These are phyloP conservation scores for Pseudomonodictys pantanalensis DNA, from an alignment of 495 filamentous ascomycete species.

Conservation along the genomic window DNA sequence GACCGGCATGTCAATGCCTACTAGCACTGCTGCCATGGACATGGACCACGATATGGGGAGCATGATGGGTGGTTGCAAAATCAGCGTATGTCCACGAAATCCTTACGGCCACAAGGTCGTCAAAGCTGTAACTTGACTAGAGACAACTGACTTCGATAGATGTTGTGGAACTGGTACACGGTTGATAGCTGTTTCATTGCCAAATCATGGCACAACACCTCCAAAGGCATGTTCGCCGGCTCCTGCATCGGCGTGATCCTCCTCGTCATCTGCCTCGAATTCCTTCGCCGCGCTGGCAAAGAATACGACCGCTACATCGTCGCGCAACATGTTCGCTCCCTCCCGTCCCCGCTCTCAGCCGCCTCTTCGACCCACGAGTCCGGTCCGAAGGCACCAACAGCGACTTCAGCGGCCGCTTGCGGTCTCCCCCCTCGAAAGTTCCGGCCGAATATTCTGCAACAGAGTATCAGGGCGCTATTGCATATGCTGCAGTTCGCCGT, in stretches of 20 bases:
- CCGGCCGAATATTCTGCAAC: conserved; percentile 49
- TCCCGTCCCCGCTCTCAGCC: conserved; percentile 29
- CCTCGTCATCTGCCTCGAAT: conserved; percentile 53
- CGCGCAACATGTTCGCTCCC: conserved; percentile 40
- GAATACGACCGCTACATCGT: conserved; percentile 54
- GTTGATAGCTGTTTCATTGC: conserved; percentile 51
- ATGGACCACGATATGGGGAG: conserved; percentile 26
- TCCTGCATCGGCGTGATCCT: conserved; percentile 58
- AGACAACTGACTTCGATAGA: too few relatives aligned
- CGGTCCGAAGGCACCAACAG: neutral
- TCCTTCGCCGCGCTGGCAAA: conserved; percentile 50
- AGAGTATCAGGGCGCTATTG: conserved; percentile 48
- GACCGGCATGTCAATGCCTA: conserved; percentile 13
- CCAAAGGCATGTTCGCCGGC: conserved; percentile 54
- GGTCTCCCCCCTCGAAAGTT: conserved; percentile 27
- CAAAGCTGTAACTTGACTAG: conserved; percentile 3
- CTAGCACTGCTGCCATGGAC: conserved; percentile 1
- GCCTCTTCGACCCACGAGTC: conserved; percentile 3
- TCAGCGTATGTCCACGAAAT: conserved; percentile 28
- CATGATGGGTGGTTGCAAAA: conserved; percentile 33
- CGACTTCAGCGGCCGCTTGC: neutral
- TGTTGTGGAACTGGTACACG: conserved; percentile 61
- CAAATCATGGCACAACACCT: conserved; percentile 48
- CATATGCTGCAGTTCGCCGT: conserved; percentile 53
- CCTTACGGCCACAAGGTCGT: neutral